These are phyloP conservation scores for Agaricus blazei DNA, from an alignment of 768 basidiomycete genomes.

Conservation along the genomic window DNA sequence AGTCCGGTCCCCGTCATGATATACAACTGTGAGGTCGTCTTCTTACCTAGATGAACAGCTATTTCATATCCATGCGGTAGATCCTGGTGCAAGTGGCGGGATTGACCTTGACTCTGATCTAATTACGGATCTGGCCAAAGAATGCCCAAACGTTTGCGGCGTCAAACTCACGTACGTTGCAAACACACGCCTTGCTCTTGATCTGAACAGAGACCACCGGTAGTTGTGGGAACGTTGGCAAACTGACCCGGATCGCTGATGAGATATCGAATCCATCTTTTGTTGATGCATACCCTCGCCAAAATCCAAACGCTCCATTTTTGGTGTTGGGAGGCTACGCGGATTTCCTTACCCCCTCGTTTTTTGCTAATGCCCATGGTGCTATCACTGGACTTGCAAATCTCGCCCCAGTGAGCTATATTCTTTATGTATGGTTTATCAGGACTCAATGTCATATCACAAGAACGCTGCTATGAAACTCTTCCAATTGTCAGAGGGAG, in stretches of 20 bases:
- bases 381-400: constrained; percentile 90
- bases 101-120: constrained; percentile 90
- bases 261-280: constrained; percentile 57
- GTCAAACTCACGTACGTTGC: constrained; percentile 81
- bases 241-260: constrained; percentile 79
- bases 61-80: constrained; percentile 31
- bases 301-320: constrained; percentile 63
- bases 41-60: neutral
- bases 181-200: neutral
- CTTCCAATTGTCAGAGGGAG: constrained; percentile 54
- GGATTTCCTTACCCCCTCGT: constrained; percentile 76
- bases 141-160: constrained; percentile 75
- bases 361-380: constrained; percentile 73
- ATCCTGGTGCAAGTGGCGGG: constrained; percentile 83
- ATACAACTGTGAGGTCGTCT: constrained; percentile 68
- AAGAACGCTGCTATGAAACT: constrained; percentile 58
- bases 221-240: constrained; percentile 90
- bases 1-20: constrained; percentile 86
- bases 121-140: constrained; percentile 71
- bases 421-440: constrained; percentile 5
- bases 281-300: constrained; percentile 56
- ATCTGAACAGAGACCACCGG: constrained; percentile 9
- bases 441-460: neutral
- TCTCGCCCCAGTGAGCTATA: constrained; percentile 58
- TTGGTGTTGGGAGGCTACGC: constrained; percentile 81